Base-by-base conservation (phyloP, 1,284 basidiomycete genomes). In the Ceratobasidium sp. region DNA sequence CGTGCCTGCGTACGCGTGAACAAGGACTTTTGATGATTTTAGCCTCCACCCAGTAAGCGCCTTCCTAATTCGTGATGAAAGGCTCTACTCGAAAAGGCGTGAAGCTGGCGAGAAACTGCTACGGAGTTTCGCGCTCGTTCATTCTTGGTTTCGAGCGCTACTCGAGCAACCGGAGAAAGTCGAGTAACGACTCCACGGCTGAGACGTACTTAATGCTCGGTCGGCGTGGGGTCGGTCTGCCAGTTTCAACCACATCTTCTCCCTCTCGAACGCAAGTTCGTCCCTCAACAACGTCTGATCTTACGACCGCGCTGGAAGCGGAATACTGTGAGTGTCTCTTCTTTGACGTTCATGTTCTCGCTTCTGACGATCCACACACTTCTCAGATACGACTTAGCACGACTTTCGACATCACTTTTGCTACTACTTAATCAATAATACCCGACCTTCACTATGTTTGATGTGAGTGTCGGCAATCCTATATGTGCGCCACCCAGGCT, bases 291-390 rank as follows among this genome's bases (percentile, higher is more conserved):
- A 63, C 60, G 17, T 67, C 23, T 68, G 51, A 15, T n/a, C 26
- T 53, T 63, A 65, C 69, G 58, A 65, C 71, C 60, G 61, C 71
- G 60, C 71, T 75, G 71, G 71, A 75, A 75, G 71, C 61, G 71
- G 71, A 63, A 35, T 23, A 39, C 39, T 39, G 71, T 64, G 35
- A 75, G 71, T 64, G 5, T 33, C 28, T 3, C 23, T 45, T 28
- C 5, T 26, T n/a, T 31, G 49, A 35, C 31, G 33, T 31, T 5
- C 11, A 3, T 20, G 11, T n/a, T 23, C 5, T 54, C 33, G 26
- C 60, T 51, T 35, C 33, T 65, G 54, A 64, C 54, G 11, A 37
- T 35, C 28, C 10, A 17, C 4, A 31, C 13, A 23, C 47, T 39
- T 49, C 35, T 33, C 33, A 73, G 69, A n/a, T 23, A 75, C 60